Conservation (phyloP, 2,329 filamentous ascomycete species). For the Phaeophleospora eucalypticola region DNA sequence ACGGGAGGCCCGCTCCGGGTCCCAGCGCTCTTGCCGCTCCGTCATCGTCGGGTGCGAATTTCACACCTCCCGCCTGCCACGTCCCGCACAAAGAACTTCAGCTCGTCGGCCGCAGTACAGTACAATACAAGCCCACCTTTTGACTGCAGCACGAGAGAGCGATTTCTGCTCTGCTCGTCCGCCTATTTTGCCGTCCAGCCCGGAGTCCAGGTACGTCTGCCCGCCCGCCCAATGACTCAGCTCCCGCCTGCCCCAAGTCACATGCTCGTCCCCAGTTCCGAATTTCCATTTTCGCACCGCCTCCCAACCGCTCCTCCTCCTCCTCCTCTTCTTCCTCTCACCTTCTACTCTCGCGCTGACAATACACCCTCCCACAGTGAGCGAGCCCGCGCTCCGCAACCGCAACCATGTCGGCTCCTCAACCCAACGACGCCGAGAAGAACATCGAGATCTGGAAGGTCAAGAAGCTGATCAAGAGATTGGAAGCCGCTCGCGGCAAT, state of each 20-base stretch:
- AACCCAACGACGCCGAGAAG: conserved; percentile 94
- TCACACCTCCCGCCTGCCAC: too few relatives aligned
- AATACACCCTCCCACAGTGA: conserved; percentile 11
- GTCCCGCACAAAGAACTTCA: too few relatives aligned
- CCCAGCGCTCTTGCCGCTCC: too few relatives aligned
- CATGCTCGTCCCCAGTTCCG: background rate
- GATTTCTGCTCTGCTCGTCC: background rate
- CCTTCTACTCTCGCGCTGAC: conserved; percentile 6
- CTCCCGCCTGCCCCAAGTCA: background rate
- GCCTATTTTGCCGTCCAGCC: background rate
- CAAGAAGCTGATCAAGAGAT: conserved; percentile 98
- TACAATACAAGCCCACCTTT: too few relatives aligned
- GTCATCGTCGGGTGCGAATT: too few relatives aligned
- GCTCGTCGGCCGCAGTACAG: too few relatives aligned
- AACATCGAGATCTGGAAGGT: conserved; percentile 96
- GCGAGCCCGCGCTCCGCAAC: conserved; percentile 15
- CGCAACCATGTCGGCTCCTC: conserved; percentile 77
- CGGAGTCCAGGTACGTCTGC: conserved; percentile 1
- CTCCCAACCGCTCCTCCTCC: background rate
- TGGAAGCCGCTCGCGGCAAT: conserved; percentile 95
- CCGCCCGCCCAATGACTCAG: background rate
- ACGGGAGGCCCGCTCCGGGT: too few relatives aligned
- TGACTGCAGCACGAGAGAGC: background rate
- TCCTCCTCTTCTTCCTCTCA: background rate
- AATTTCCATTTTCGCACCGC: background rate